These are phyloP conservation scores for Alternaria incomplexa DNA, from an alignment of 2,329 filamentous ascomycete species.

Conservation along the genomic window DNA sequence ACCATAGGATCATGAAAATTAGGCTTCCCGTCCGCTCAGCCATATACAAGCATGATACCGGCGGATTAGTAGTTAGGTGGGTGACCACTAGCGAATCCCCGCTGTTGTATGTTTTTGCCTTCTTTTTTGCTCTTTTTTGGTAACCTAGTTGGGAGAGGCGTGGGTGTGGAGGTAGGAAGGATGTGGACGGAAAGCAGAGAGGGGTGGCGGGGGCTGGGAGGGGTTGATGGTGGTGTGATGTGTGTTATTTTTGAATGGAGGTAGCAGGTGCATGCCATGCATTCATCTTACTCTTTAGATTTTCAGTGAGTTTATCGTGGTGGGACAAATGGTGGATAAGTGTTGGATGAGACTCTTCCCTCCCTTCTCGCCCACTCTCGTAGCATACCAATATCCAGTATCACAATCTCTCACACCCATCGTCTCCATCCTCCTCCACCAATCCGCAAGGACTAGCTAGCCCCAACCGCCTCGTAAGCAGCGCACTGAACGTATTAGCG, in stretches of 20 bases:
- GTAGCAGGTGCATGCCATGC: too few relatives aligned
- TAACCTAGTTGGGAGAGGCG: background rate
- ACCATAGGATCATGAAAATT: background rate
- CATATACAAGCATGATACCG: background rate
- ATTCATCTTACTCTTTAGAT: background rate
- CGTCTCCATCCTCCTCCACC: accelerated
- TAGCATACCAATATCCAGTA: background rate
- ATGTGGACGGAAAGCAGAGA: background rate
- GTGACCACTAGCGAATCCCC: background rate
- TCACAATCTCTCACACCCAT: background rate
- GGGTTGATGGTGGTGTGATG: too few relatives aligned
- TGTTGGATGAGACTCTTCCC: background rate
- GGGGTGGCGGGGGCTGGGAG: too few relatives aligned
- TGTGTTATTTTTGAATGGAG: too few relatives aligned
- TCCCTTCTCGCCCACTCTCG: background rate
- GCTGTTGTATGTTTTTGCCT: background rate
- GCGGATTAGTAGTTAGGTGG: background rate
- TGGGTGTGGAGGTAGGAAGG: accelerated
- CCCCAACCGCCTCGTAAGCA: accelerated
- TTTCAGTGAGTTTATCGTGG: background rate
- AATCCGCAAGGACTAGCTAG: accelerated
- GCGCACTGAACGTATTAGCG: background rate
- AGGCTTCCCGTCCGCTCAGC: background rate
- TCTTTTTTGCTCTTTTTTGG: background rate
- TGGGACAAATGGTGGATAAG: accelerated